phyloP scores from a whole-genome alignment of 805 yeast species.

The Candida xyloterini region DNA sequence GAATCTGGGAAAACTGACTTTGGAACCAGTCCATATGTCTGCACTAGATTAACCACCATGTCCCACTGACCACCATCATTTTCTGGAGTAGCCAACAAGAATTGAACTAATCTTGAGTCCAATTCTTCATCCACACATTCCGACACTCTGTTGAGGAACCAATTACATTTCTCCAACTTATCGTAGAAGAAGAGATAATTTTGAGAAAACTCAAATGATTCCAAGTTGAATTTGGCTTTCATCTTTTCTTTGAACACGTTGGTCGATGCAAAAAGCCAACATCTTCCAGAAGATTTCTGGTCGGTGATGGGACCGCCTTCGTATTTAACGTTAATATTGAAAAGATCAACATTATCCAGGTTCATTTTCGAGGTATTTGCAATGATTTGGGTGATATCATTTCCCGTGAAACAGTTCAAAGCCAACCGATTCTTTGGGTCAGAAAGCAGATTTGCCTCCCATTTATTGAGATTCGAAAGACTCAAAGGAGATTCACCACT shows the following conservation, averaged over 20 bases:
- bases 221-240: slow-evolving; percentile 59
- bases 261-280: slow-evolving; percentile 88
- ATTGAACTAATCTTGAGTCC: slow-evolving; percentile 71
- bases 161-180: slow-evolving; percentile 81
- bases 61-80: slow-evolving; percentile 91
- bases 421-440: slow-evolving; percentile 52
- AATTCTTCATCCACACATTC: slow-evolving; percentile 64
- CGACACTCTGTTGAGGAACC: slow-evolving; percentile 70
- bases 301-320: slow-evolving; percentile 69
- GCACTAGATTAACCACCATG: slow-evolving; percentile 74
- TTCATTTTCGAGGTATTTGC: slow-evolving; percentile 34
- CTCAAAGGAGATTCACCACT: slow-evolving; percentile 31
- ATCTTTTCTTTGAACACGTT: slow-evolving; percentile 70
- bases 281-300: slow-evolving; percentile 76
- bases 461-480: slow-evolving; percentile 33
- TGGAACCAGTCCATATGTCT: slow-evolving; percentile 81
- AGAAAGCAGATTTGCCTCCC: slow-evolving; percentile 45
- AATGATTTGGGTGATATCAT: slow-evolving; percentile 42
- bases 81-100: slow-evolving; percentile 61
- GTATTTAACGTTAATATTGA: slow-evolving; percentile 42
- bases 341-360: slow-evolving; percentile 35
- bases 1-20: slow-evolving; percentile 71
- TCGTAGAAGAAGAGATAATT: slow-evolving; percentile 80
- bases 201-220: slow-evolving; percentile 75
- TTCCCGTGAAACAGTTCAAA: slow-evolving; percentile 51